Evolutionary conservation across 202 grass and related monocot species (phyloP), one percentile per base, ranked within the genome.

Genomic region (Setaria viridis): DNA sequence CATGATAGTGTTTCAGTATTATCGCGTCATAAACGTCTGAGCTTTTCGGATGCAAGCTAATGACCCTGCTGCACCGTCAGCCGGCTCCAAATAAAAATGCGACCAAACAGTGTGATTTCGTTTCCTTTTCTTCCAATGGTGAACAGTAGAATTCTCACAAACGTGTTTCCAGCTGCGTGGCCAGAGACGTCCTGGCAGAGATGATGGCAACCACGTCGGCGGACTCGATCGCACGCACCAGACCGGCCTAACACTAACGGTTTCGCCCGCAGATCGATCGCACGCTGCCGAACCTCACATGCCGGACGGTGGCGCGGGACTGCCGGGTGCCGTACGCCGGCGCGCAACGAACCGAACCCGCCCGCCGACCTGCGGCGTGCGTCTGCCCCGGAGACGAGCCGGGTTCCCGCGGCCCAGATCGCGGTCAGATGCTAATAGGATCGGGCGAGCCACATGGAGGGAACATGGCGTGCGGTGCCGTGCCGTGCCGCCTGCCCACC

Each of bases 391-490:
- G 62, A 67, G 57, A 58, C 50, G 17, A 77, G 66, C 14, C 20
- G 21, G 2, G 17, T 1, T 37, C 32, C 53, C 60, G 72, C 77
- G 63, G 9, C 43, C 43, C 67, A 46, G 79, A 86, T 86, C 84
- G 68, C 51, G 54, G 84, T 39, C 48, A 43, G 72, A n/a, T 72
- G 77, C 78, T 39, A 25, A 25, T 25, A 62, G 84, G 51, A 76
- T 30, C 63, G 32, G 72, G 81, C 75, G 75, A 1, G 4, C 66
- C 84, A 90, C 84, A 90, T 87, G 84, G 73, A 82, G 50, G 35
- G 85, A 85, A 85, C 89, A 63, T 91, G 89, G 20, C 76, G 55
- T 41, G 78, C 78, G 17, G 25, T 77, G 76, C 63, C 63, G 57
- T 59, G 55, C 17, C 58, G 57, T 0, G 21, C 12, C 9, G 42